Evolutionary conservation across 164 flowering plant genomes (phyloP), one percentile per base, ranked within the genome.

Genomic region (Hamamelis virginiana): DNA sequence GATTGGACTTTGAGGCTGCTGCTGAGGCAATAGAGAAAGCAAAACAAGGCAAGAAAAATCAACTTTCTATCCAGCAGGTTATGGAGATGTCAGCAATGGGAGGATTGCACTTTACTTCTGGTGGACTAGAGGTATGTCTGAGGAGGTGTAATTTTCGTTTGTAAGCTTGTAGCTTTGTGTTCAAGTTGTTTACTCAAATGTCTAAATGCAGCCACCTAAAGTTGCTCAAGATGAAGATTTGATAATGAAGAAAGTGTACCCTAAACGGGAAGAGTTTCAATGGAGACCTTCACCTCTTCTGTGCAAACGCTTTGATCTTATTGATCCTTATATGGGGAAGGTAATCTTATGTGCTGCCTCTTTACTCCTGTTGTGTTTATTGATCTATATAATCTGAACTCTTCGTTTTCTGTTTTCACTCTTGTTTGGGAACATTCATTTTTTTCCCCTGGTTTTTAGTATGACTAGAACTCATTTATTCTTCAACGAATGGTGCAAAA

Each of bases 1-100:
- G 94, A 69, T 75, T 95, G 74, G 97, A 92, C 72, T 95, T 95
- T 85, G 99, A 95, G 81, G 92, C 97, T 72, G 98, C 94, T 60
- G 97, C 91, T 59, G 97, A 87, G 77, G 83, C 86, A 57, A 81
- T 91, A 66, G 78, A 82, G 72, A 92, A 87, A 77, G 91, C 83
- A 47, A 80, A 78, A 55, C 45, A 18, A 68, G 80, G 68, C 52
- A 80, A 78, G 66, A 81, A 72, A 48, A 65, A 64, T 57, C 74
- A 76, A 26, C 56, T 57, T 33, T 73, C 86, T 64, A 64, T 48
- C 19, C 80, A 74, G 73, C 78, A 76, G 62, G 58, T 81, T 43
- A 47, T 70, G 62, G 91, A 84, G 27, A 71, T 77, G 44, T 72
- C 81, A 60, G 73, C 78, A 26, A 52, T 75, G 71, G 77, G 83